Evolutionary conservation across 73 alveolate species (phyloP).

Genomic region (Paramecium octaurelia): DNA sequence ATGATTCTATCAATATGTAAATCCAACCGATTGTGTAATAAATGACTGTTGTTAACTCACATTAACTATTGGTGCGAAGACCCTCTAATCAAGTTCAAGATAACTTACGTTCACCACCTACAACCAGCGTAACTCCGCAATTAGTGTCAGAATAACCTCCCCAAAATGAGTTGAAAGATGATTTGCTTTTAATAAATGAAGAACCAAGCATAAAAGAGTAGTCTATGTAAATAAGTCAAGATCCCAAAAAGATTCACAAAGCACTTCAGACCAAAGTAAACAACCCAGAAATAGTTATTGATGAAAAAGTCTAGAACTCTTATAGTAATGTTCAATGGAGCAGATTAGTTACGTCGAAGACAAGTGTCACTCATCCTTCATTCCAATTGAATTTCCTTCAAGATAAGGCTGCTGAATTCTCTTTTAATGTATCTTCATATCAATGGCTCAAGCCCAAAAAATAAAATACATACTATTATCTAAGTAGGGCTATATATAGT

Average conservation of each 20-base stretch:
- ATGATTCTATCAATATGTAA: constrained; percentile 7
- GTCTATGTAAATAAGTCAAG: not conserved
- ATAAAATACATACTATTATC: not conserved
- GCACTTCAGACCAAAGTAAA: not conserved
- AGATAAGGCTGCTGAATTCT: not conserved
- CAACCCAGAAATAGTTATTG: not conserved
- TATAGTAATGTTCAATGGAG: constrained; percentile 39
- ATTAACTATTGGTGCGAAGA: not conserved
- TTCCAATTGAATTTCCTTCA: not conserved
- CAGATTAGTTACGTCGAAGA: not conserved
- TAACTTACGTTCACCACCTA: not conserved
- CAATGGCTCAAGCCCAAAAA: not conserved
- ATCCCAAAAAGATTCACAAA: not conserved
- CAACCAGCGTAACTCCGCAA: constrained; percentile 19
- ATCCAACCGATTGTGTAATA: constrained; percentile 1
- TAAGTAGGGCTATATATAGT: not conserved
- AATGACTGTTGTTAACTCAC: constrained; percentile 22
- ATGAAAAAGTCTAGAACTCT: not conserved
- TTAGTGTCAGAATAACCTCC: not conserved
- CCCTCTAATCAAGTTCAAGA: not conserved
- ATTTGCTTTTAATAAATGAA: not conserved
- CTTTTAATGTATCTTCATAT: not conserved
- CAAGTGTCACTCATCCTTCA: not conserved
- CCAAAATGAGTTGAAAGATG: not conserved
- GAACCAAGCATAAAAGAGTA: constrained; percentile 29